Evolutionary conservation across 1,139 yeast species (phyloP).

Genomic region (Pichia sp.): DNA sequence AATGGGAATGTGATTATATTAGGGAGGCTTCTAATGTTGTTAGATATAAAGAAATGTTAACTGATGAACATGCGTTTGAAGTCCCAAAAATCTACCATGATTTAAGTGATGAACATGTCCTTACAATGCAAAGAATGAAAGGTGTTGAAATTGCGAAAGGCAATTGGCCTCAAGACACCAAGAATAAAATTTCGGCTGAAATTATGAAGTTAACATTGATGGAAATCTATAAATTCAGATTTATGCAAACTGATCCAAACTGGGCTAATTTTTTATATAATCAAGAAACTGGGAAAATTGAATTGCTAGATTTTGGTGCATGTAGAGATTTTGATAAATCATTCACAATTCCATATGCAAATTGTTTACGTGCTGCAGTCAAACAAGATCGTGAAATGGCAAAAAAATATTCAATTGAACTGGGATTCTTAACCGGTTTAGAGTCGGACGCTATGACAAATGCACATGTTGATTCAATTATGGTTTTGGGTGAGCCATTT

Average conservation of each 20-base stretch:
- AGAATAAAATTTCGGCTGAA: conserved; percentile 74
- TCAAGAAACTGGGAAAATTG: conserved; percentile 51
- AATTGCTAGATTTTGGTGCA: conserved; percentile 91
- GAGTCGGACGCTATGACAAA: conserved; percentile 83
- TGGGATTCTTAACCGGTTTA: conserved; percentile 88
- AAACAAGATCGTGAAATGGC: conserved; percentile 59
- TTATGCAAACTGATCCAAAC: conserved; percentile 98
- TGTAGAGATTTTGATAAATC: conserved; percentile 69
- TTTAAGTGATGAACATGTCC: conserved; percentile 71
- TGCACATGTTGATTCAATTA: conserved; percentile 87
- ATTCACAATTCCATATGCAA: conserved; percentile 65
- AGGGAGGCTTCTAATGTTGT: conserved; percentile 82
- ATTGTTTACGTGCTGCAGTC: conserved; percentile 72
- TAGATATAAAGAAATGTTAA: conserved; percentile 55
- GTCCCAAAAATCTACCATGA: conserved; percentile 81
- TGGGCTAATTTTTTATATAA: conserved; percentile 97
- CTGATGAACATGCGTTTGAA: conserved; percentile 61
- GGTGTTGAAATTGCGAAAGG: conserved; percentile 83
- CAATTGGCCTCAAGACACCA: conserved; percentile 64
- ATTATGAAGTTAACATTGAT: conserved; percentile 81
- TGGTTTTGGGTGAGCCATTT: conserved; percentile 92
- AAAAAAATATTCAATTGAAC: conserved; percentile 55
- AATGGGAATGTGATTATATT: conserved; percentile 95
- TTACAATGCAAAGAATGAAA: conserved; percentile 84
- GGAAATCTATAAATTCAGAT: conserved; percentile 78